These are phyloP conservation scores for Murraya paniculata DNA, from an alignment of 345 rosid species.

Conservation along the genomic window DNA sequence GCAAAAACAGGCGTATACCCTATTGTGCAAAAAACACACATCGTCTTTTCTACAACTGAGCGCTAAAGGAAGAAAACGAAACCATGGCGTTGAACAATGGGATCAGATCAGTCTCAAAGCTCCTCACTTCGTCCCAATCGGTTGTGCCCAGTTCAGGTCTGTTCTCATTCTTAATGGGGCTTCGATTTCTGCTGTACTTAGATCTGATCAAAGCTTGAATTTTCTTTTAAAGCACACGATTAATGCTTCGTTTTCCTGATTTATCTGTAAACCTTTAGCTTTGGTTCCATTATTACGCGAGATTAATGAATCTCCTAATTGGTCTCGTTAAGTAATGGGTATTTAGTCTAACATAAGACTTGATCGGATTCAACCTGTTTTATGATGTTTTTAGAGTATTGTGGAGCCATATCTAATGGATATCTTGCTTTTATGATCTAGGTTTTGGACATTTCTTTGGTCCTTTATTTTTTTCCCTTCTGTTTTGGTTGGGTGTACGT, in stretches of 20 bases:
- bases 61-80: background rate
- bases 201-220: background rate
- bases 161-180: slow-evolving; percentile 8
- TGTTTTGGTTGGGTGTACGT: background rate
- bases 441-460: background rate
- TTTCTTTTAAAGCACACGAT: background rate
- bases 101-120: slow-evolving; percentile 66
- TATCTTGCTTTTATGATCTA: background rate
- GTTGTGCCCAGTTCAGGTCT: slow-evolving; percentile 59
- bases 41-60: background rate
- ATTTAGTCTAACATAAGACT: background rate
- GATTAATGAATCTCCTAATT: background rate
- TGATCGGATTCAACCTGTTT: background rate
- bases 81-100: slow-evolving; percentile 68
- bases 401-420: background rate
- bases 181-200: slow-evolving; percentile 7
- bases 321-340: background rate
- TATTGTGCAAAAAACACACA: background rate
- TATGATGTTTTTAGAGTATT: background rate
- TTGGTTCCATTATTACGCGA: background rate
- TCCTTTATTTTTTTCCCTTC: no score
- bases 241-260: background rate
- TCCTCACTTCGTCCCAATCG: slow-evolving; percentile 54
- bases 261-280: background rate
- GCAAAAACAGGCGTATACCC: background rate